Base-by-base conservation (phyloP, 1,139 yeast genomes). In the Protomyces arabidopsidicola region DNA sequence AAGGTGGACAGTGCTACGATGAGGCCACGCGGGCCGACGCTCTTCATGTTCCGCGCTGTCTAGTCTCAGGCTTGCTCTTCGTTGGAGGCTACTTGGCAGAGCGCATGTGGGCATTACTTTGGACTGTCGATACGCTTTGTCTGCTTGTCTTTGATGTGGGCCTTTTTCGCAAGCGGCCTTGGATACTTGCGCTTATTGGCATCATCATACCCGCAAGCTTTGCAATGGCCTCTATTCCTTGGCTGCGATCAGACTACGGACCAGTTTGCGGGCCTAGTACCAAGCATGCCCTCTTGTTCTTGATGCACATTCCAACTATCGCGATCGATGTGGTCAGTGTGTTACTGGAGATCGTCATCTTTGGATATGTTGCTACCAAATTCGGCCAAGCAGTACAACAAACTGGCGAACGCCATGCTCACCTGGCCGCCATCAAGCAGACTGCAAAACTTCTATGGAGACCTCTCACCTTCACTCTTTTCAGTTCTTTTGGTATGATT, bases 31-130 rank as follows among this genome's bases (percentile, higher is more conserved):
- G 56, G 12, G 62, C 62, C 8, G 35, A 48, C 6, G 62, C 52
- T 2, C 45, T 52, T 24, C 56, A 50, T 24, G 62, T 58, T 8
- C 22, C 62, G 2, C 62, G 62, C 9, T 58, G 62, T 18, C 52
- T 55, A 9, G 31, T 58, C 6, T 52, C 56, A 4, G 62, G 62
- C 42, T 9, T 58, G 12, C 24, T 58, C n/a, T 18, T 58, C 22
- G 53, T 52, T 16, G 53, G 18, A 14, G 62, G 62, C 31, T 42
- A 27, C 56, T 6, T 58, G 27, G 34, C 51, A 24, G 35, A 16
- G 3, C 38, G 62, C 9, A 14, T 52, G 9, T 58, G 62, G 62
- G 52, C 42, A 9, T 34, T 51, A n/a, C 14, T 58, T 9, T 58
- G 62, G 62, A 55, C 53, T 12, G 24, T 42, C 42, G 38, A 58